Evolutionary conservation across 2,329 filamentous ascomycete genomes (phyloP).

Genomic region (Hirsutella rhossiliensis): DNA sequence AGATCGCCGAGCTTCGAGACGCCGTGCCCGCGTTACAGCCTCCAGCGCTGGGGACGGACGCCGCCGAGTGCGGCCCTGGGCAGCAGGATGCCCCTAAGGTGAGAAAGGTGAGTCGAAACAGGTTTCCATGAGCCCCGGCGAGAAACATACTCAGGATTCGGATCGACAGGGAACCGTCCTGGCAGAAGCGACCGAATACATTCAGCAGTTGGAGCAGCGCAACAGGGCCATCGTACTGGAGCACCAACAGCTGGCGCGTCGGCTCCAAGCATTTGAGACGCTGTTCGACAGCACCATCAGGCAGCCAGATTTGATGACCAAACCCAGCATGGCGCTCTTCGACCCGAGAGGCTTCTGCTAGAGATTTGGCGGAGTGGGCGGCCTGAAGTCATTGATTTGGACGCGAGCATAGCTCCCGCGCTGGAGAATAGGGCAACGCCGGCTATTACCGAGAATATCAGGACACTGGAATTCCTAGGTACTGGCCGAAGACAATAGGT

Average conservation of each 20-base stretch:
- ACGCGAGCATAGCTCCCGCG: no score
- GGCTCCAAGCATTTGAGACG: conserved; percentile 46
- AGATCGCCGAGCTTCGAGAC: conserved; percentile 44
- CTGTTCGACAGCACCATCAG: conserved; percentile 35
- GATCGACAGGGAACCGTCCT: conserved; percentile 40
- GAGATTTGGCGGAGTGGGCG: neutral
- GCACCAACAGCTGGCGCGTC: conserved; percentile 42
- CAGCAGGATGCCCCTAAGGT: conserved; percentile 38
- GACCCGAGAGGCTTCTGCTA: conserved; percentile 45
- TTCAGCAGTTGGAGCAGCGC: conserved; percentile 43
- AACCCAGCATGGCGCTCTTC: conserved; percentile 41
- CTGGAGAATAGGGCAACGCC: no score
- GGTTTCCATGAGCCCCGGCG: neutral
- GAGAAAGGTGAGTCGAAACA: conserved; percentile 39
- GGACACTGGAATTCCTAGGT: no score
- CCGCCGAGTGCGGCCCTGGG: conserved; percentile 27
- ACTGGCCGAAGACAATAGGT: no score
- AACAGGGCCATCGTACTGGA: conserved; percentile 45
- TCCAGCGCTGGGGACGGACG: conserved; percentile 33
- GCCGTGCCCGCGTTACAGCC: conserved; percentile 42
- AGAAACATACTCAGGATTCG: neutral
- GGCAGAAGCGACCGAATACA: conserved; percentile 51
- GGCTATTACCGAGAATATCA: no score
- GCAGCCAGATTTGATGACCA: conserved; percentile 37
- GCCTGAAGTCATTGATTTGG: no score